phyloP scores from a whole-genome alignment of 2,329 filamentous ascomycete species.

The Blastomyces parvus region DNA sequence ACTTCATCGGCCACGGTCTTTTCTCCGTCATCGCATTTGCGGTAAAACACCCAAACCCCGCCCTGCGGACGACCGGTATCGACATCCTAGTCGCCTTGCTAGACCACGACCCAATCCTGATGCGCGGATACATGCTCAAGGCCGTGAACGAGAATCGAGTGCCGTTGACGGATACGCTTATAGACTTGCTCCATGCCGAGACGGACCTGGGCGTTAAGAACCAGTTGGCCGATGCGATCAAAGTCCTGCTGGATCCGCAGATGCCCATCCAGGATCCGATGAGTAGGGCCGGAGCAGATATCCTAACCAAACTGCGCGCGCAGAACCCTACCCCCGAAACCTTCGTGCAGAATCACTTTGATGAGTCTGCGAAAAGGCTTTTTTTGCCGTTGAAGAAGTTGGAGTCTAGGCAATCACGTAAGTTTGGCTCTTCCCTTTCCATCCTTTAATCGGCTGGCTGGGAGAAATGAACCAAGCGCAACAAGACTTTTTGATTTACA shows the following conservation, averaged over 20 bases:
- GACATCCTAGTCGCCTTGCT: conserved; percentile 91
- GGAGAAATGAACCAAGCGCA: background rate
- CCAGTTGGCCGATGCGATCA: conserved; percentile 90
- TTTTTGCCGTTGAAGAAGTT: conserved; percentile 81
- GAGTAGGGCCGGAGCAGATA: conserved; percentile 56
- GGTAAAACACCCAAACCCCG: conserved; percentile 71
- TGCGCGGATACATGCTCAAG: conserved; percentile 84
- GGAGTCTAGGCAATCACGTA: conserved; percentile 51
- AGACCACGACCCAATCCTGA: conserved; percentile 90
- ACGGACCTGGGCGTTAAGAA: conserved; percentile 90
- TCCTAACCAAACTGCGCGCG: conserved; percentile 52
- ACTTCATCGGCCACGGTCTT: conserved; percentile 79
- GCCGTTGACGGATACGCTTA: conserved; percentile 81
- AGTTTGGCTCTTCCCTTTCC: conserved; percentile 19
- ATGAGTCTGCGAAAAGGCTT: conserved; percentile 70
- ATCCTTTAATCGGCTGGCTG: background rate
- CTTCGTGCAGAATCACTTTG: conserved; percentile 83
- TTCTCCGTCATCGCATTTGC: conserved; percentile 87
- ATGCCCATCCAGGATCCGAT: conserved; percentile 51
- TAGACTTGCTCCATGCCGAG: conserved; percentile 83
- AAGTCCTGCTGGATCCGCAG: conserved; percentile 75
- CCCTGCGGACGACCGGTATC: conserved; percentile 81
- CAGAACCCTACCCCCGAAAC: conserved; percentile 69
- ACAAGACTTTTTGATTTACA: background rate
- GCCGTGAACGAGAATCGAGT: conserved; percentile 79